Conservation (phyloP, 208 protist genomes). For the Acanthamoeba quina region DNA sequence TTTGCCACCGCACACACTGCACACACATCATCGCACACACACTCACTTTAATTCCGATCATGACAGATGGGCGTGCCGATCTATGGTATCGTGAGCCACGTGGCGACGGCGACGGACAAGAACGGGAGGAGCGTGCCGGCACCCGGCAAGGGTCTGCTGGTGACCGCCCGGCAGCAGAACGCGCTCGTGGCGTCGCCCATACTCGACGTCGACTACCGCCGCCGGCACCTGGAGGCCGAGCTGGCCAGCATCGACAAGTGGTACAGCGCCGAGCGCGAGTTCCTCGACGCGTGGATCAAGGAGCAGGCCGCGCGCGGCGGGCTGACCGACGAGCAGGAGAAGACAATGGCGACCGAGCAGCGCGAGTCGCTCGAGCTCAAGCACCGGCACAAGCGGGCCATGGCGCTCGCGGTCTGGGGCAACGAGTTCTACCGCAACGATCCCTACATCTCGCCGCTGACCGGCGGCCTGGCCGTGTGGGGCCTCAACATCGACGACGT, state of each 20-base stretch:
- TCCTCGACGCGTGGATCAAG: conserved; percentile 4
- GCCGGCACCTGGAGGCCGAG: conserved; percentile 76
- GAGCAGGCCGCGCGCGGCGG: conserved; percentile 25
- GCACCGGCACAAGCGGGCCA: conserved; percentile 72
- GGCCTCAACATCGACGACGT: conserved; percentile 90
- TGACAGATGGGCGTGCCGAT: conserved; percentile 88
- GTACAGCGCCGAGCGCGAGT: conserved; percentile 28
- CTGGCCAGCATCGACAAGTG: conserved; percentile 69
- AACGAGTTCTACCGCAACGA: conserved; percentile 85
- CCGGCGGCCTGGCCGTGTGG: conserved; percentile 88
- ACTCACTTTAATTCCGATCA: background rate
- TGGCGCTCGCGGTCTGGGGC: conserved; percentile 79
- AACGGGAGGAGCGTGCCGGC: conserved; percentile 88
- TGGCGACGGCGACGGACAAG: conserved; percentile 89
- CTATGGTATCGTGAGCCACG: conserved; percentile 89
- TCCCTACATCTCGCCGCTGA: conserved; percentile 83
- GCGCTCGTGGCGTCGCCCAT: conserved; percentile 28
- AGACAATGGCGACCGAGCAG: background rate
- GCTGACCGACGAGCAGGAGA: background rate
- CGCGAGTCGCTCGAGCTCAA: conserved; percentile 71
- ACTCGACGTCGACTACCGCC: conserved; percentile 33
- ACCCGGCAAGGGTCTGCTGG: conserved; percentile 89
- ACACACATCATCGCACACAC: background rate
- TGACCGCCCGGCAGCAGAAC: conserved; percentile 81
- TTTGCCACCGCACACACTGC: conserved; percentile 69